Base-by-base conservation (phyloP, 1,284 basidiomycete genomes). In the Amylostereum chailletii region DNA sequence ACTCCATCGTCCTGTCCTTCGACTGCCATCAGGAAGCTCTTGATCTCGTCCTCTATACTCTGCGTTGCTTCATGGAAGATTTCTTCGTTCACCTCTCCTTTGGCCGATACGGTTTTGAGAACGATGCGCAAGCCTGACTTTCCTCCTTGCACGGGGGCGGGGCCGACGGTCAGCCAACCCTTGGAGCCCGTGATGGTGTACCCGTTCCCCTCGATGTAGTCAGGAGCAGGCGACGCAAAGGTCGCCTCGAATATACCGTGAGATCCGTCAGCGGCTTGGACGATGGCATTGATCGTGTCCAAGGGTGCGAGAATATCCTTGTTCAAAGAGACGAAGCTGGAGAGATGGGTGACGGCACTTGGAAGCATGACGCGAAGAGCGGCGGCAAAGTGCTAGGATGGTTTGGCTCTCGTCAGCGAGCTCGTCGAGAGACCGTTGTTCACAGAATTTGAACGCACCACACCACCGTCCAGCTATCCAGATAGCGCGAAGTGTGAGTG, bases 231-330 rank as follows among this genome's bases (percentile, higher is more conserved):
- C 2, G 78, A 75, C 8, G 75, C 78, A 51, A 71, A 77, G 9
- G 77, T 77, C 53, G 85, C 61, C 50, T 81, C 75, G 51, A 77
- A 64, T 55, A 72, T 69, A 44, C 85, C 86, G 51, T 83, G 78
- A 33, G 78, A 71, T 47, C 77, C 69, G 49, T 74, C 68, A 11
- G 71, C 74, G 42, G 77, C 69, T 53, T 72, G 73, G 50, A 76
- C 65, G 54, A 76, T 60, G 11, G 75, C 68, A 56, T 80, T 71
- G 55, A 88, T 76, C 7, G 87, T 90, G 67, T 92, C 90, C 53
- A 85, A 79, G 1, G 89, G 90, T 5, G 72, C 69, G 30, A 90
- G 78, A 60, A 81, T 78, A 26, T 81, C 71, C 55, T 81, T 76
- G 62, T 82, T 85, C 45, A 90, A 72, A 2, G 82, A 79, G 10